Evolutionary conservation across 2,329 filamentous ascomycete species (phyloP).

Genomic region (Lecanicillium sp.): DNA sequence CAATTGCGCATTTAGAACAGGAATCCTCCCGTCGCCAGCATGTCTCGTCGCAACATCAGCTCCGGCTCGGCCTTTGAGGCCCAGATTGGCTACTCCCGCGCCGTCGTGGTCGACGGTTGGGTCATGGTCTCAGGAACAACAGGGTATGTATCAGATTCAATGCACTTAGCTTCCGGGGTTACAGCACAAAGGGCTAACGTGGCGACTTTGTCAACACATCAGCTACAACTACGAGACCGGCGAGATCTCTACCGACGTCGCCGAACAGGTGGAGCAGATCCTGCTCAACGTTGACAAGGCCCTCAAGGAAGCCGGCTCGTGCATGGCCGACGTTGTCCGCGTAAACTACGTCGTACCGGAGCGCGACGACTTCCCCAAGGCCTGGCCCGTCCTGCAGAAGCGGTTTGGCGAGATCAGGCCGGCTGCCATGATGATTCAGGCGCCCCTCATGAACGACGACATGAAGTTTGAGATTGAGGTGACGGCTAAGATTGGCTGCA

Average conservation of each 20-base stretch:
- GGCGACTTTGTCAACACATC: too few species aligned
- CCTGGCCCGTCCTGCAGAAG: conserved; percentile 41
- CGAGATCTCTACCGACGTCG: conserved; percentile 34
- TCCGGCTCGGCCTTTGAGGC: conserved; percentile 44
- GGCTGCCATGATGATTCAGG: conserved; percentile 46
- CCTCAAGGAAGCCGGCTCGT: conserved; percentile 33
- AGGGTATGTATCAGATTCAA: conserved; percentile 29
- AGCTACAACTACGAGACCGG: conserved; percentile 45
- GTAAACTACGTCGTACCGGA: conserved; percentile 45
- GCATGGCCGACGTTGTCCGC: conserved; percentile 39
- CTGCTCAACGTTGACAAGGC: conserved; percentile 39
- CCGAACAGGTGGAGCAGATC: conserved; percentile 41
- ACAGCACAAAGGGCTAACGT: too few species aligned
- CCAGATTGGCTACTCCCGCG: conserved; percentile 47
- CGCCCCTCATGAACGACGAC: conserved; percentile 41
- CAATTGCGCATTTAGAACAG: neutral
- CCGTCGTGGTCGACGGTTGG: conserved; percentile 38
- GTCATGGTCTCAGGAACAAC: conserved; percentile 49
- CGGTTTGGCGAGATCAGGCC: conserved; percentile 43
- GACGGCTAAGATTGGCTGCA: conserved; percentile 25
- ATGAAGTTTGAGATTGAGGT: conserved; percentile 38
- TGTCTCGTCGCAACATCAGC: conserved; percentile 33
- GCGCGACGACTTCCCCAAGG: conserved; percentile 36
- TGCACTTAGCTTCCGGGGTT: too few species aligned
- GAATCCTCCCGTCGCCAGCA: conserved; percentile 11